phyloP scores from a whole-genome alignment of 345 rosid species.

The Hibiscus tridactylites region DNA sequence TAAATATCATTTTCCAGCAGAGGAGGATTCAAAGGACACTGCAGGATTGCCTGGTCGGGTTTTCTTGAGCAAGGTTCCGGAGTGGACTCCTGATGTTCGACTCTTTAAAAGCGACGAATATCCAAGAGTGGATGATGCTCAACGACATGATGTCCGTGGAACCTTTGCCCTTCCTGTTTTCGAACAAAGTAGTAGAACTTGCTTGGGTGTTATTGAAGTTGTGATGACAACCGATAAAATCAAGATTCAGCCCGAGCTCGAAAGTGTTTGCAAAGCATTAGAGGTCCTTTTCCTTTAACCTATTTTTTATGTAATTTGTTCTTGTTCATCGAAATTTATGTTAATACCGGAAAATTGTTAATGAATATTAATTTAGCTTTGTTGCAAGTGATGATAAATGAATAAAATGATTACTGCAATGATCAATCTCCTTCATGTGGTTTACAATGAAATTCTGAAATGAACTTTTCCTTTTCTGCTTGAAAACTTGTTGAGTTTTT shows the following conservation, averaged over 20 bases:
- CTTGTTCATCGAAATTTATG: neutral
- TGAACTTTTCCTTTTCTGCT: neutral
- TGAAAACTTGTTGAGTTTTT: neutral
- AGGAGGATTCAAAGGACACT: conserved; percentile 53
- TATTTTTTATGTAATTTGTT: conserved; percentile 1
- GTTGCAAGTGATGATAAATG: neutral
- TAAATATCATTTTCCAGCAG: conserved; percentile 64
- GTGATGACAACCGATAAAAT: conserved; percentile 72
- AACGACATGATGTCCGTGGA: conserved; percentile 64
- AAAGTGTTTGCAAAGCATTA: conserved; percentile 76
- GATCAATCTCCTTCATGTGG: neutral
- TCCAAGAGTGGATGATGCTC: conserved; percentile 63
- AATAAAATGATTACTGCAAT: neutral
- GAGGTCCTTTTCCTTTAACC: conserved; percentile 43
- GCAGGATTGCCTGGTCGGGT: conserved; percentile 83
- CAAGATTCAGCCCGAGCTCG: conserved; percentile 60
- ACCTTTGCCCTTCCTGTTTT: conserved; percentile 88
- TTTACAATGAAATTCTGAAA: neutral
- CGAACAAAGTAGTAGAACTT: conserved; percentile 69
- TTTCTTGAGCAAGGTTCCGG: conserved; percentile 73
- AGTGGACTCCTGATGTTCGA: conserved; percentile 94
- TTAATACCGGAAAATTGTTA: neutral
- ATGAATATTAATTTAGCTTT: neutral
- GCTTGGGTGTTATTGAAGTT: conserved; percentile 89
- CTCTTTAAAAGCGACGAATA: conserved; percentile 83